Evolutionary conservation across 129 eudicot species (phyloP).

Genomic region (Saposhnikovia divaricata): DNA sequence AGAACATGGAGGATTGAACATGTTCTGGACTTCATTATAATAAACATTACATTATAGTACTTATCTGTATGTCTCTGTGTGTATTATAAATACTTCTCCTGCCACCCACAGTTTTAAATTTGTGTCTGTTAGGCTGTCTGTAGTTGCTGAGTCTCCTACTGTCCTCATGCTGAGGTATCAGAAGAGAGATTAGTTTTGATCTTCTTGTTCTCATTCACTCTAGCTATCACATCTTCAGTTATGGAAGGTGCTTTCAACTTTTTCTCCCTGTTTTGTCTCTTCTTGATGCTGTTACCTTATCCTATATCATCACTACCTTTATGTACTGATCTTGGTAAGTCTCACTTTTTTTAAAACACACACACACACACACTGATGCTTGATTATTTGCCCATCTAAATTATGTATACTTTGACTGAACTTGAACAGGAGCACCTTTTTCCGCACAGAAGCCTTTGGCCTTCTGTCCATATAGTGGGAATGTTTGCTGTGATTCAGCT

Average conservation of each 20-base stretch:
- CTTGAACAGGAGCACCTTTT: constrained; percentile 44
- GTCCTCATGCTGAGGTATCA: not conserved
- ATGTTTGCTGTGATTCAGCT: constrained; percentile 59
- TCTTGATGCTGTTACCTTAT: constrained; percentile 24
- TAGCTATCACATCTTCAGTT: not conserved
- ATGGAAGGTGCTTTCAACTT: constrained; percentile 37
- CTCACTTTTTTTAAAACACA: constrained; percentile 4
- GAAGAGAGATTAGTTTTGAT: constrained; percentile 4
- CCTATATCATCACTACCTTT: constrained; percentile 48
- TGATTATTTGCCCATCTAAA: constrained; percentile 4
- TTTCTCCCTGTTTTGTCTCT: constrained; percentile 28
- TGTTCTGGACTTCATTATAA: not conserved
- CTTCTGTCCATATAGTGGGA: constrained; percentile 75
- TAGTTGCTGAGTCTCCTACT: not conserved
- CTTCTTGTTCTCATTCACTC: constrained; percentile 10
- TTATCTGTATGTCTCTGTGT: not conserved
- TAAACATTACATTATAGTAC: not conserved
- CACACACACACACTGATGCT: not conserved
- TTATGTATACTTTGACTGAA: not conserved
- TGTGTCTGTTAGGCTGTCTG: constrained; percentile 5
- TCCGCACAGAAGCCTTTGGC: constrained; percentile 22
- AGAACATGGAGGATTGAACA: not conserved
- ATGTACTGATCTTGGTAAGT: constrained; percentile 60
- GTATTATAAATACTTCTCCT: not conserved
- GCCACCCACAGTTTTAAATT: not conserved